A percentile compares a stretch with the other conserved stretches of the same genome.
Evolutionary conservation across 345 rosid genomes (phyloP).

Genomic region (Hypericum androsaemum): DNA sequence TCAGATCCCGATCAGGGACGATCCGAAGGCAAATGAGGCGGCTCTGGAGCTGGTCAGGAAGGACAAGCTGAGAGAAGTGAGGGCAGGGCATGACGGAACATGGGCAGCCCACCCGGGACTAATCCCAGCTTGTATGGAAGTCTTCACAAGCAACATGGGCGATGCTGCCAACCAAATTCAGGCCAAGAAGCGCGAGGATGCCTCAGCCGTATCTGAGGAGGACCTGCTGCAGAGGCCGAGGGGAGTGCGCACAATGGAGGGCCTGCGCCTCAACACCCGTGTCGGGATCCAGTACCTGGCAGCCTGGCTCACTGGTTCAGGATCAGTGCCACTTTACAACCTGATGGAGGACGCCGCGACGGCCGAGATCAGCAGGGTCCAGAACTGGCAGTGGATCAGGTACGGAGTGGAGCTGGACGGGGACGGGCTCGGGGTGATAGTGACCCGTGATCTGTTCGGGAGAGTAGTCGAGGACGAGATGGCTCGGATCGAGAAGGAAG

Average conservation of each 20-base stretch:
- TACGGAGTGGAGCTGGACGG: conserved; percentile 69
- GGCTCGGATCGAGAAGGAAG: conserved; percentile 73
- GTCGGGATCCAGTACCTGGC: conserved; percentile 90
- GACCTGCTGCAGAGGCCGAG: conserved; percentile 77
- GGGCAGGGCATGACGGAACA: conserved; percentile 90
- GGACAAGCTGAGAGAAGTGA: conserved; percentile 82
- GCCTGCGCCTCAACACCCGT: conserved; percentile 75
- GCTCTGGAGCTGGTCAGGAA: conserved; percentile 77
- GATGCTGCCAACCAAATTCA: conserved; percentile 53
- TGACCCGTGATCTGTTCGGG: conserved; percentile 52
- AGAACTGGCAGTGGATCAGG: conserved; percentile 94
- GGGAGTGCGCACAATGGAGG: conserved; percentile 75
- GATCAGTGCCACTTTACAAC: conserved; percentile 88
- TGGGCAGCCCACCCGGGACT: conserved; percentile 99
- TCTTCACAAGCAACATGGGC: conserved; percentile 64
- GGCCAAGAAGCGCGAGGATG: conserved; percentile 54
- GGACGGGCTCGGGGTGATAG: conserved; percentile 62
- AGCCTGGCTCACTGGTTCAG: conserved; percentile 80
- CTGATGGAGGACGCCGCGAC: conserved; percentile 97
- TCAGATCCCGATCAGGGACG: conserved; percentile 83
- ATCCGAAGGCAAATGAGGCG: conserved; percentile 63
- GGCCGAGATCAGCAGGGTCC: conserved; percentile 89
- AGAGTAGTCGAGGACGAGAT: conserved; percentile 87
- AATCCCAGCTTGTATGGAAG: conserved; percentile 60
- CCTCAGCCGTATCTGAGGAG: conserved; percentile 49